Evolutionary conservation across 2,329 filamentous ascomycete genomes (phyloP).

Genomic region (Talaromyces albobiverticillius): DNA sequence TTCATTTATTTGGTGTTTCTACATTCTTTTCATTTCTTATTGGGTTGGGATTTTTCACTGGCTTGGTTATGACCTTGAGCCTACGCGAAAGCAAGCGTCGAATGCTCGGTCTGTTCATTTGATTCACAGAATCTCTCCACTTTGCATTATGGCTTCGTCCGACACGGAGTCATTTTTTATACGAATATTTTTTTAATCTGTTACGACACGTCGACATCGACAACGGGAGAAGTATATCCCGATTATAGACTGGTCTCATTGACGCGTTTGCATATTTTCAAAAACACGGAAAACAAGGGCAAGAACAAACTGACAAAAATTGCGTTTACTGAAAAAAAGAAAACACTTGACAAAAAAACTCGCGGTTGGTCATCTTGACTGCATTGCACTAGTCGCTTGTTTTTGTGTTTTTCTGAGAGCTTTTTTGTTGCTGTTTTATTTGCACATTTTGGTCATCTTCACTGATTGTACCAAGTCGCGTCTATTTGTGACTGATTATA

Average conservation of each 20-base stretch:
- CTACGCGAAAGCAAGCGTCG: slow-evolving; percentile 17
- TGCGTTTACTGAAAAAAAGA: neutral
- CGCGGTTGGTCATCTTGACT: slow-evolving; percentile 34
- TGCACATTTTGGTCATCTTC: slow-evolving; percentile 26
- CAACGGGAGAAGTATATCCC: neutral
- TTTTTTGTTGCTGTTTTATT: slow-evolving; percentile 13
- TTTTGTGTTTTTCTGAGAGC: slow-evolving; percentile 12
- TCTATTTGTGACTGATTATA: slow-evolving; percentile 4
- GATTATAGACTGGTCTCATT: neutral
- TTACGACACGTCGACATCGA: neutral
- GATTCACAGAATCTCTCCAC: neutral
- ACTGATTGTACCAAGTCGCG: slow-evolving; percentile 29
- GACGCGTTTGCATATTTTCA: neutral
- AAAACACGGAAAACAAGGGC: neutral
- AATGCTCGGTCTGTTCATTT: slow-evolving; percentile 17
- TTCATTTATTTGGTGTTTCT: neutral
- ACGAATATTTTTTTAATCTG: slow-evolving; percentile 1
- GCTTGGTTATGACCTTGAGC: slow-evolving; percentile 16
- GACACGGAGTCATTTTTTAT: neutral
- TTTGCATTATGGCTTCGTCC: neutral
- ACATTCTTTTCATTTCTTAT: slow-evolving; percentile 3
- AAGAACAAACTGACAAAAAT: neutral
- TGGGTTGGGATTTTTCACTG: slow-evolving; percentile 8
- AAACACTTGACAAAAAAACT: slow-evolving; percentile 1
- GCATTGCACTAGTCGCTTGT: slow-evolving; percentile 29